Base-by-base conservation (phyloP, 2,329 filamentous ascomycete genomes). In the Pseudodiploospora longispora region DNA sequence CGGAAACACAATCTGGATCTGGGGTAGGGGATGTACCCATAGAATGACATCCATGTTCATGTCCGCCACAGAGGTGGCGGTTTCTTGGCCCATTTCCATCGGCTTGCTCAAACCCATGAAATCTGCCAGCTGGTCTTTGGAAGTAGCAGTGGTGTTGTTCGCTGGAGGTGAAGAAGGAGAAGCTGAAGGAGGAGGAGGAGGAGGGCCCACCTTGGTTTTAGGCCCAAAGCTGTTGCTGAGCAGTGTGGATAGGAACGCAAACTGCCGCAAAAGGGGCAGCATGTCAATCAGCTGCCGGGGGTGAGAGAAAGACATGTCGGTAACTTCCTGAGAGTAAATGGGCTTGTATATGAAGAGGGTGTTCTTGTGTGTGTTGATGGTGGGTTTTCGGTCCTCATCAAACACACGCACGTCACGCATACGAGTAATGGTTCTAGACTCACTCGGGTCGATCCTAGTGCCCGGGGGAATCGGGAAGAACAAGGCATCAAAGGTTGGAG, bases 181-280 rank as follows among this genome's bases (percentile, higher is more conserved):
- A 19, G 19, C 19, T 19, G 19, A 19, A 19, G 19, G 19, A 19
- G 19, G 19, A 19, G 19, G 19, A 19, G 19, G 19, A 44, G 4
- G 27, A 33, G 19, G 33, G 12, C 9, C 44, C 31, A 58, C 54
- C 7, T 53, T 51, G 6, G 55, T 60, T 38, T 57, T 59, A 4
- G 64, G 56, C 32, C 67, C 69, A 55, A 87, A 85, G 45, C 74
- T 79, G 40, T 76, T 78, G 44, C 73, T 67, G 4, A 91, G 69
- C 3, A 93, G 62, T 0, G 71, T 77, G 1, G 79, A 79, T 4
- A 87, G 67, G 51, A 85, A 80, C 0, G 83, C 83, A 56, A 87
- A 93, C 59, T 93, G 87, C 10, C 87, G 74, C 10, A 93, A 68
- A 4, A 75, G 69, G 0, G 87, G 85, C n/a, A 94, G 70, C 57